Evolutionary conservation across 164 flowering plant species (phyloP), one percentile per base, ranked within the genome.

Genomic region (Magnolia kwangsiensis): DNA sequence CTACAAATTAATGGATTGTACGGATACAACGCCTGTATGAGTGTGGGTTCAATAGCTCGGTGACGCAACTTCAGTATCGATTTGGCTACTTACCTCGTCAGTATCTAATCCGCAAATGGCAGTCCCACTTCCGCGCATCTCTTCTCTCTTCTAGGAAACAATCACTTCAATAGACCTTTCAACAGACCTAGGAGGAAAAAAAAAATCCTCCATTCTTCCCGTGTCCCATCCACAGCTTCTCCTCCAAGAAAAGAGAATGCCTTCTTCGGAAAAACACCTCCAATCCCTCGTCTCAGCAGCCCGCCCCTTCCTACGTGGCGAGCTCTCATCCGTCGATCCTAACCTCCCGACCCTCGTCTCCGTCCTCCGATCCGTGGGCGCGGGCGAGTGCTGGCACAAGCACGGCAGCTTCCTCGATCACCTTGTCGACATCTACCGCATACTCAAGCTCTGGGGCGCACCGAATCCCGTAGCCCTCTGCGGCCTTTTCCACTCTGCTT

Each of bases 371-470:
- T 88, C 96, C 1, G 94, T 89, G 23, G 98, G 98, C 16, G 98
- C 98, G 31, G 92, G 90, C 1, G 98, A 95, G 86, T 92, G 98
- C 85, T 95, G 98, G 98, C 98, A 95, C 90, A 95, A 95, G 83
- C 96, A 95, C 77, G 97, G 98, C 7, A 92, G 87, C 82, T 93
- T 96, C 83, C 91, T 93, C 72, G 94, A 92, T 20, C 99, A 96
- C 88, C 89, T 95, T 9, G 19, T 92, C 75, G 95, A 90, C 82
- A 83, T 89, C 18, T 87, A 93, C 83, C 80, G 82, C 49, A 92
- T 95, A 55, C 92, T 93, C 77, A 82, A 86, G 78, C 82, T 92
- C 6, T 95, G 98, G 99, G 79, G 79, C 20, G 81, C 86, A 1
- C 95, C 89, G 0, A 87, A 86, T 19, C 51, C 88, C 23, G 89